A percentile compares a stretch with the other conserved stretches of the same genome.
Evolutionary conservation across 371 early-diverging fungal species (phyloP).

Genomic region (Mucor saturninus): DNA sequence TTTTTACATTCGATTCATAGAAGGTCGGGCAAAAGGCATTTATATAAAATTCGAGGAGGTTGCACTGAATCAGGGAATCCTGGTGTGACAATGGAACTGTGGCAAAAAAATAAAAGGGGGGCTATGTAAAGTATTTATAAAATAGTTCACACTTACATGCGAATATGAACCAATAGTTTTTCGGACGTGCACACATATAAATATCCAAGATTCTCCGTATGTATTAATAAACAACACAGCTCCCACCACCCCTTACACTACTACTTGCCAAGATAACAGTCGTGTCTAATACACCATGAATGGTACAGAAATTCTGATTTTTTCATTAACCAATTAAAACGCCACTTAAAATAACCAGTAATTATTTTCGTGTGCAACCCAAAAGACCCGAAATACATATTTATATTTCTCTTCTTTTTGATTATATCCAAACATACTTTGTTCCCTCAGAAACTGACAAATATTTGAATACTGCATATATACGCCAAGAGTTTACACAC

Average conservation of each 20-base stretch:
- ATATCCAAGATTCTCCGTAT: not conserved
- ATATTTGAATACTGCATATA: slow-evolving; percentile 2
- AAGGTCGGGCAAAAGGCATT: no score
- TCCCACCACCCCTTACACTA: not conserved
- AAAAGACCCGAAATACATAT: not conserved
- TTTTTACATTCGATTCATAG: no score
- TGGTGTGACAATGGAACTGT: no score
- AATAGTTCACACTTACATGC: not conserved
- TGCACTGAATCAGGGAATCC: no score
- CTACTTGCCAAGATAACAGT: not conserved
- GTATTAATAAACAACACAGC: not conserved
- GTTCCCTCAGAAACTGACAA: not conserved
- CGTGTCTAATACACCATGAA: not conserved
- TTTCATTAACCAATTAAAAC: slow-evolving; percentile 1
- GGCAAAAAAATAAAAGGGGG: no score
- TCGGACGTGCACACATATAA: slow-evolving; percentile 1
- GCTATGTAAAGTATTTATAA: not conserved
- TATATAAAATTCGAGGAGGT: no score
- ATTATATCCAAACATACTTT: not conserved
- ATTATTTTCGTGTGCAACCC: not conserved
- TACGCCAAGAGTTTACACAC: not conserved
- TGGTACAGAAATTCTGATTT: not conserved
- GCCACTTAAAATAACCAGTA: not conserved
- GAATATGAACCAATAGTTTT: not conserved
- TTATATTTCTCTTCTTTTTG: not conserved